A percentile compares a stretch with the other conserved stretches of the same genome.
Conservation (phyloP, 1,139 yeast species). For the Neolecta irregularis region DNA sequence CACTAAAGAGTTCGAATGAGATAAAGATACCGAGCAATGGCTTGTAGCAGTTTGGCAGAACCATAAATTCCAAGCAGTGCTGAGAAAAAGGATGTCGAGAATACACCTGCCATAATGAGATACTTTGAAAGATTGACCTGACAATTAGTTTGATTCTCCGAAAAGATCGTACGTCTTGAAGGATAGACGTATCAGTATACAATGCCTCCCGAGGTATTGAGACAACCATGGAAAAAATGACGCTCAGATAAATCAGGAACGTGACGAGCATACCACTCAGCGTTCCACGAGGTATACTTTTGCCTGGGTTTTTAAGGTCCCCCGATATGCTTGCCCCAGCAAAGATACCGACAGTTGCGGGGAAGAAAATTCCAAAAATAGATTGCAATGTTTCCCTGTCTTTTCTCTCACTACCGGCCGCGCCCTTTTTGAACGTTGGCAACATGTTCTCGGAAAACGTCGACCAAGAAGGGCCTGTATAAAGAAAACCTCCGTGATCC, state of each 20-base stretch:
- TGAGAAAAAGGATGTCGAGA: conserved; percentile 78
- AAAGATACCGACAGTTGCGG: conserved; percentile 94
- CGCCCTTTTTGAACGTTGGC: conserved; percentile 74
- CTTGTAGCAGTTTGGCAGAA: conserved; percentile 78
- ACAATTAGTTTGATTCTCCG: no score
- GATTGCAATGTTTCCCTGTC: conserved; percentile 66
- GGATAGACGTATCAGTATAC: conserved; percentile 61
- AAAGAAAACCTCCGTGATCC: no score
- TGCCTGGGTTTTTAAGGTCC: conserved; percentile 71
- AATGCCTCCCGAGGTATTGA: conserved; percentile 67
- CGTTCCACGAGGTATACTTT: conserved; percentile 81
- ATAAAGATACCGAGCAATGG: conserved; percentile 51
- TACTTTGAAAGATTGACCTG: conserved; percentile 57
- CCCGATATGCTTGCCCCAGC: conserved; percentile 99
- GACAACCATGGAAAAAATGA: conserved; percentile 62
- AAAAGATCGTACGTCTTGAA: no score
- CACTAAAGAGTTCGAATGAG: background rate
- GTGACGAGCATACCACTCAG: conserved; percentile 65
- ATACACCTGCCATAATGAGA: conserved; percentile 69
- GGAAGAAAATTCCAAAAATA: conserved; percentile 86
- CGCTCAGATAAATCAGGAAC: conserved; percentile 54
- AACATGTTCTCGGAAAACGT: conserved; percentile 46
- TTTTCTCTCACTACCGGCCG: conserved; percentile 93
- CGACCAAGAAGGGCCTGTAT: no score
- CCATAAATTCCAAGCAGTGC: conserved; percentile 92